phyloP scores from a whole-genome alignment of 73 alveolate genomes.

The Symbiodinium pilosum region DNA sequence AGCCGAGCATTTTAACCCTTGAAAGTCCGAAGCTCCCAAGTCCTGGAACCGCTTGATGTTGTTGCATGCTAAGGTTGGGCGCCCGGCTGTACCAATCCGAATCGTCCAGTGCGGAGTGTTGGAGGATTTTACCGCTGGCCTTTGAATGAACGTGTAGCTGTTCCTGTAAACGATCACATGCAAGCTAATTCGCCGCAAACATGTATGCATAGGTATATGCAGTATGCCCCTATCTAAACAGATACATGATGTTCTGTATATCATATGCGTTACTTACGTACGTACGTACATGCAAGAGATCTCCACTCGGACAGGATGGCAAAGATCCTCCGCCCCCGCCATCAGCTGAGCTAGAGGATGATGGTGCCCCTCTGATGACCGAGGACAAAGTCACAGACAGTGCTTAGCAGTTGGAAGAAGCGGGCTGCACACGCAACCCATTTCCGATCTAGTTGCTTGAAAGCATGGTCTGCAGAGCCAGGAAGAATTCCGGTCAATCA shows the following conservation, averaged over 20 bases:
- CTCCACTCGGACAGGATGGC: slow-evolving; percentile 64
- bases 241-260: too few relatives aligned
- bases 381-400: neutral
- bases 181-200: neutral
- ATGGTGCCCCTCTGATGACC: slow-evolving; percentile 54
- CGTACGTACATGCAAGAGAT: too few relatives aligned
- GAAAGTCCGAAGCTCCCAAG: too few relatives aligned
- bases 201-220: neutral
- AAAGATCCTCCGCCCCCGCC: slow-evolving; percentile 68
- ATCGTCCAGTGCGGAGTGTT: slow-evolving; percentile 82
- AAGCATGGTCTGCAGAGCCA: neutral
- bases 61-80: slow-evolving; percentile 39
- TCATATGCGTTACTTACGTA: too few relatives aligned
- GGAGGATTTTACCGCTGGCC: slow-evolving; percentile 52
- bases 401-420: too few relatives aligned
- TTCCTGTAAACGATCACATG: too few relatives aligned
- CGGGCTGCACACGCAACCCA: neutral
- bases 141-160: too few relatives aligned
- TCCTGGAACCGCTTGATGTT: too few relatives aligned
- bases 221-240: too few relatives aligned
- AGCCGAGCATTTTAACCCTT: too few relatives aligned
- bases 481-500: slow-evolving; percentile 80
- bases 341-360: slow-evolving; percentile 30
- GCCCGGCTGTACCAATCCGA: slow-evolving; percentile 90
- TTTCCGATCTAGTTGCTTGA: neutral